A percentile compares a stretch with the other conserved stretches of the same genome.
phyloP scores from a whole-genome alignment of 306 rosid species.

The Prunus campanulata region DNA sequence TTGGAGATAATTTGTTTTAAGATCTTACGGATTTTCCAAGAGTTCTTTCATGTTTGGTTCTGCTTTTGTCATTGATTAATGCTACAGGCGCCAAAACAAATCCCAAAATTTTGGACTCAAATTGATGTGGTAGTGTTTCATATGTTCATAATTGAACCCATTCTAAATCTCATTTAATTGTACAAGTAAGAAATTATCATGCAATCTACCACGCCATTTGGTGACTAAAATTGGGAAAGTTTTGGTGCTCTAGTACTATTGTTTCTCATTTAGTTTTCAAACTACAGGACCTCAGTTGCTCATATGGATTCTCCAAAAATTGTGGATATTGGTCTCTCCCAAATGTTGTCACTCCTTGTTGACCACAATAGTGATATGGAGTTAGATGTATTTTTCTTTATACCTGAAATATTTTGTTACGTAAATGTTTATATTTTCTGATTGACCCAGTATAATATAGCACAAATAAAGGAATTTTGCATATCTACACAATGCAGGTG shows the following conservation, averaged over 20 bases:
- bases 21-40: conserved; percentile 1
- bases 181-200: background rate
- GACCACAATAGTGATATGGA: conserved; percentile 40
- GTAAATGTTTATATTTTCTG: conserved; percentile 1
- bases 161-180: background rate
- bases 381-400: conserved; percentile 51
- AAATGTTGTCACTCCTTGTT: conserved; percentile 58
- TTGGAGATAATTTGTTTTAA: conserved; percentile 7
- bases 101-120: background rate
- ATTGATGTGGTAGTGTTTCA: background rate
- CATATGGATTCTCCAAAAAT: conserved; percentile 81
- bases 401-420: background rate
- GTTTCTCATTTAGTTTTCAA: conserved; percentile 14
- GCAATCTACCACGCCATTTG: background rate
- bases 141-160: background rate
- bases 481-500: conserved; percentile 51
- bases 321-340: conserved; percentile 72
- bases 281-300: conserved; percentile 63
- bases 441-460: conserved; percentile 4
- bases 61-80: background rate
- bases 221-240: background rate
- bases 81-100: background rate
- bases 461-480: conserved; percentile 8
- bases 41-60: conserved; percentile 5
- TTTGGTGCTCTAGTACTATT: background rate